Conservation (phyloP, 495 filamentous ascomycete genomes). For the Symbiotaphrina buchneri region DNA sequence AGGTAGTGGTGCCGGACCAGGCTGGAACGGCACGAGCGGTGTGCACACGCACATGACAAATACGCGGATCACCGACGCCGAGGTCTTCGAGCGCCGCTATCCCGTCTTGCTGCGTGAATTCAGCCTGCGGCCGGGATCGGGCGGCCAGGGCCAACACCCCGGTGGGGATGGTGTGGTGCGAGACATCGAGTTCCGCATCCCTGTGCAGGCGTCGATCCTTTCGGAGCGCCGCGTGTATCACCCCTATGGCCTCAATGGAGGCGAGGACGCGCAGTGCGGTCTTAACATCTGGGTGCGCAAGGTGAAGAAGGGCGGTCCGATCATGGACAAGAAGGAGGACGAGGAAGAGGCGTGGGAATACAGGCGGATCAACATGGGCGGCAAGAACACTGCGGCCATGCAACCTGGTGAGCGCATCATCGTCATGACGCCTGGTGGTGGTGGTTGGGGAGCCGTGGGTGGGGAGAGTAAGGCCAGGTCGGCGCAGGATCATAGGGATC, state of each 20-base stretch:
- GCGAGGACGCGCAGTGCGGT: constrained; percentile 56
- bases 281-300: constrained; percentile 73
- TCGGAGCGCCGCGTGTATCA: constrained; percentile 69
- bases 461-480: constrained; percentile 19
- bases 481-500: constrained; percentile 25
- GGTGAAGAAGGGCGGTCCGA: constrained; percentile 26
- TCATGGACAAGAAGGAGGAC: constrained; percentile 11
- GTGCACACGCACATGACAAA: constrained; percentile 99
- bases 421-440: constrained; percentile 46
- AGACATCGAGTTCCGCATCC: constrained; percentile 86
- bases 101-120: constrained; percentile 76
- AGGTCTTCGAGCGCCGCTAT: constrained; percentile 89
- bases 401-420: constrained; percentile 72
- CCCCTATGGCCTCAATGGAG: constrained; percentile 80
- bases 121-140: constrained; percentile 41
- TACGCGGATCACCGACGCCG: constrained; percentile 86
- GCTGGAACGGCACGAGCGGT: constrained; percentile 75
- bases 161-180: constrained; percentile 83
- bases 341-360: constrained; percentile 22
- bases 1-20: constrained; percentile 45
- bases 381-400: constrained; percentile 85
- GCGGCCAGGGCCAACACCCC: constrained; percentile 49
- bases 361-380: constrained; percentile 65
- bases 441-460: constrained; percentile 44
- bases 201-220: constrained; percentile 73